Conservation (phyloP, 208 protist genomes). For the Leishmania mexicana region DNA sequence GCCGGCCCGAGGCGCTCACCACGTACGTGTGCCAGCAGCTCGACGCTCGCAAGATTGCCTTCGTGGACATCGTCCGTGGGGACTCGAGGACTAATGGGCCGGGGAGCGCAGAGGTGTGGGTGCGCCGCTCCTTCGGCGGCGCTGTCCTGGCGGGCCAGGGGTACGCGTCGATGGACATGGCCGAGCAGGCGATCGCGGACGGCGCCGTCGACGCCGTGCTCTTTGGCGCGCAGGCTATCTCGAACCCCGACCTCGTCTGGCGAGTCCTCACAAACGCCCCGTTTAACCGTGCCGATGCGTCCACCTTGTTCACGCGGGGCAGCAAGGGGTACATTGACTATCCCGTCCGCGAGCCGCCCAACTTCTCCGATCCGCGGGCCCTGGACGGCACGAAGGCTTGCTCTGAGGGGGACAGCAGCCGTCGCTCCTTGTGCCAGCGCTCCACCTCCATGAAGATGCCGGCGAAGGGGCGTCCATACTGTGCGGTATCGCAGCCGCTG, state of each 20-base stretch:
- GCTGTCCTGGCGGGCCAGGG: conserved; percentile 26
- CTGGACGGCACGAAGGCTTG: background rate
- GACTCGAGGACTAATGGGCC: conserved; percentile 15
- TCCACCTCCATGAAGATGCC: background rate
- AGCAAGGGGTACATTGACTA: conserved; percentile 54
- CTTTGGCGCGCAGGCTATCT: conserved; percentile 37
- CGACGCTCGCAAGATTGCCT: conserved; percentile 42
- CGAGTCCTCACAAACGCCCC: conserved; percentile 10
- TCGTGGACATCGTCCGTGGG: conserved; percentile 46
- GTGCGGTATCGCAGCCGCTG: conserved; percentile 21
- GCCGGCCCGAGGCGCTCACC: conserved; percentile 43
- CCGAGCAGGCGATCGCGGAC: conserved; percentile 49
- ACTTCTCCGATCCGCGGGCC: conserved; percentile 1
- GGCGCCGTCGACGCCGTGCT: conserved; percentile 56
- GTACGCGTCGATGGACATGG: conserved; percentile 27
- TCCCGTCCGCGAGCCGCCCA: conserved; percentile 22
- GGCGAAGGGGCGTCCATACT: background rate
- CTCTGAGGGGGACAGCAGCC: background rate
- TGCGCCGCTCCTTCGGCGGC: conserved; percentile 18
- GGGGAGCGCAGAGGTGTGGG: conserved; percentile 19
- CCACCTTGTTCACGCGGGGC: conserved; percentile 23
- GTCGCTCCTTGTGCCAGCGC: background rate
- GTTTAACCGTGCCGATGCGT: conserved; percentile 20
- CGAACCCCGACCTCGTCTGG: conserved; percentile 26
- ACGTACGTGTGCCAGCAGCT: conserved; percentile 60